Percentiles rank a stretch among this genome's conserved stretches.
These are phyloP conservation scores for Penicillium sp. DNA, from an alignment of 2,329 filamentous ascomycete species.

Conservation along the genomic window DNA sequence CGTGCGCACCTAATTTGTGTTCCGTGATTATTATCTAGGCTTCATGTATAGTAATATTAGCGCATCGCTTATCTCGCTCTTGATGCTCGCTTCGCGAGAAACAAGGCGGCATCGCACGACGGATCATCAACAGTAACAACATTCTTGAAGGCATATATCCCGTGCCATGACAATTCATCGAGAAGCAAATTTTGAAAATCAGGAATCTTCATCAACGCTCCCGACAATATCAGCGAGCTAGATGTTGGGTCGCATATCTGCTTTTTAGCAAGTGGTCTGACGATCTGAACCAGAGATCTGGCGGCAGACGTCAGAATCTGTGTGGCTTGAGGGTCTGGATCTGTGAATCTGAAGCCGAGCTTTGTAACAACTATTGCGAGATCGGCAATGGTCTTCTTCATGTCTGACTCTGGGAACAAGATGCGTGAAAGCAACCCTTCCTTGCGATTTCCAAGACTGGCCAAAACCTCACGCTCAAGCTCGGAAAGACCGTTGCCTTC, in stretches of 20 bases:
- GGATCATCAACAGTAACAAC: background rate
- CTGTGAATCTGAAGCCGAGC: background rate
- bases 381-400: background rate
- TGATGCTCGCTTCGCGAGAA: background rate
- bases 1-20: background rate
- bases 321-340: background rate
- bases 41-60: background rate
- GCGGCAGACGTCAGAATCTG: background rate
- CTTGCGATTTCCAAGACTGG: background rate
- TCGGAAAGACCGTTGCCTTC: background rate
- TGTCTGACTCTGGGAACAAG: background rate
- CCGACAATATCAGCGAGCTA: background rate
- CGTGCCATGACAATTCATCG: background rate
- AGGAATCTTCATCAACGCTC: background rate
- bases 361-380: background rate
- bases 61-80: background rate
- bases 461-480: background rate
- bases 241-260: background rate
- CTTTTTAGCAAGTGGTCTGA: conserved; percentile 1
- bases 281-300: background rate
- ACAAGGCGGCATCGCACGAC: background rate
- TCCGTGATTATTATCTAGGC: background rate
- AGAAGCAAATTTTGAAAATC: background rate
- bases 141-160: background rate
- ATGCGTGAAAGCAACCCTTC: background rate